A percentile compares a stretch with the other conserved stretches of the same genome.
Conservation (phyloP, 78 protist genomes). For the Dictyostelium discoideum region DNA sequence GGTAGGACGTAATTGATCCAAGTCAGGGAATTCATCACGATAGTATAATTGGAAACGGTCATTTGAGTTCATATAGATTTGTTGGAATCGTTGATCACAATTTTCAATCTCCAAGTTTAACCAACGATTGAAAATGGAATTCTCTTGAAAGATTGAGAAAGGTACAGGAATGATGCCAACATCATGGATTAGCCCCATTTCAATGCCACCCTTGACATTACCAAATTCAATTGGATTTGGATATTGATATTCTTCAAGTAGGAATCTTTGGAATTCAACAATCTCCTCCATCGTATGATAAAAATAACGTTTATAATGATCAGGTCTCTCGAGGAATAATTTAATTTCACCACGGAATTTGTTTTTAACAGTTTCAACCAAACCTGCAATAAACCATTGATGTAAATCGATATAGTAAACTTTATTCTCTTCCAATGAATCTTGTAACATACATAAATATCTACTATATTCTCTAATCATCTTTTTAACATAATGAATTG, state of each 20-base stretch:
- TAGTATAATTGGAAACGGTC: slow-evolving; percentile 34
- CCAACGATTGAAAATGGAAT: slow-evolving; percentile 31
- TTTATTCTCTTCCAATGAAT: neutral
- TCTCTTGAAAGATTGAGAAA: slow-evolving; percentile 31
- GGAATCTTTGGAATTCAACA: slow-evolving; percentile 2
- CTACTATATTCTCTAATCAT: slow-evolving; percentile 21
- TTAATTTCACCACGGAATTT: slow-evolving; percentile 40
- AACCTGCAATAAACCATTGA: slow-evolving; percentile 49
- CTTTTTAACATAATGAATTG: slow-evolving; percentile 56
- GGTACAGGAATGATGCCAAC: slow-evolving; percentile 16
- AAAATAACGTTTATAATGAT: slow-evolving; percentile 13
- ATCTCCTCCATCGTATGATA: slow-evolving; percentile 60
- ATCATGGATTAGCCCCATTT: neutral
- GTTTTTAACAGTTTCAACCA: slow-evolving; percentile 14
- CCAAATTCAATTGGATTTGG: slow-evolving; percentile 52
- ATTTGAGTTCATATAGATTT: neutral
- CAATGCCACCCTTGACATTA: neutral
- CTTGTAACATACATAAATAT: slow-evolving; percentile 8
- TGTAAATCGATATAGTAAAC: slow-evolving; percentile 39
- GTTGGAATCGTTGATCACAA: slow-evolving; percentile 29
- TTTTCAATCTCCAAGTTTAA: slow-evolving; percentile 35
- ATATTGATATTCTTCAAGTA: slow-evolving; percentile 18
- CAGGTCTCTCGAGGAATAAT: neutral
- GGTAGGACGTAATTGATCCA: slow-evolving; percentile 55
- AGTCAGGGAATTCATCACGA: slow-evolving; percentile 20